Percentiles rank a stretch among this genome's conserved stretches.
phyloP scores from a whole-genome alignment of 768 basidiomycete genomes.

The Lyophyllum semitale region DNA sequence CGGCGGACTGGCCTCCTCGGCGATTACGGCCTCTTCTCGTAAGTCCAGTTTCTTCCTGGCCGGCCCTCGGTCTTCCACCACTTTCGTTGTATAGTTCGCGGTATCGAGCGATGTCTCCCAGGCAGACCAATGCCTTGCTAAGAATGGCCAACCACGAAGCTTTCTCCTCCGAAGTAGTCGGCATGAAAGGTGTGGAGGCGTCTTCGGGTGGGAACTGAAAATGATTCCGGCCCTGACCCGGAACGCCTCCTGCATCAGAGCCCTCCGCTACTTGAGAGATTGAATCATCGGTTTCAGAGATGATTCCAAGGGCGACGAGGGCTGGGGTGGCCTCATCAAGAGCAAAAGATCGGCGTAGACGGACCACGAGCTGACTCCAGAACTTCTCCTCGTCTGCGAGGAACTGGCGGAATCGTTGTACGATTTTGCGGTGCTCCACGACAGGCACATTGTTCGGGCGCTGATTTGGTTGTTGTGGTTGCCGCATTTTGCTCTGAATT shows the following conservation, averaged over 20 bases:
- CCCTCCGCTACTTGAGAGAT: slow-evolving; percentile 12
- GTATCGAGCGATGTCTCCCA: slow-evolving; percentile 95
- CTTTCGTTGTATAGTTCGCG: slow-evolving; percentile 85
- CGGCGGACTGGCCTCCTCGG: slow-evolving; percentile 47
- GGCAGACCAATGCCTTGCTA: slow-evolving; percentile 86
- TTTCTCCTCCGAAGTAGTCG: slow-evolving; percentile 52
- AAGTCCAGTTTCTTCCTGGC: slow-evolving; percentile 60
- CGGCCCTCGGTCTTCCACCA: slow-evolving; percentile 63
- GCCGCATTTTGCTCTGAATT: slow-evolving; percentile 40
- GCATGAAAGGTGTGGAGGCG: slow-evolving; percentile 31
- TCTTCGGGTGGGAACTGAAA: slow-evolving; percentile 67
- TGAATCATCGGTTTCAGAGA: slow-evolving; percentile 39
- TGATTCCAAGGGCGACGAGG: slow-evolving; percentile 59
- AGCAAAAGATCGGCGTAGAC: slow-evolving; percentile 71
- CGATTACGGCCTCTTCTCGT: slow-evolving; percentile 45
- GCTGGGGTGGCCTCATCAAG: slow-evolving; percentile 65
- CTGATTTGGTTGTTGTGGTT: slow-evolving; percentile 41
- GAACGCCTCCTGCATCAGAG: slow-evolving; percentile 22
- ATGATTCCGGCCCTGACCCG: slow-evolving; percentile 52
- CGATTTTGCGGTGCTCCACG: slow-evolving; percentile 83
- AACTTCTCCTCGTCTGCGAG: slow-evolving; percentile 90
- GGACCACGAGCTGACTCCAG: slow-evolving; percentile 79
- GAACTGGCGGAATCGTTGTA: slow-evolving; percentile 89
- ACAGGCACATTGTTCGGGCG: slow-evolving; percentile 38
- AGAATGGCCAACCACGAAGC: slow-evolving; percentile 71